These are phyloP conservation scores for Talaromyces adpressus DNA, from an alignment of 495 filamentous ascomycete genomes.

Conservation along the genomic window DNA sequence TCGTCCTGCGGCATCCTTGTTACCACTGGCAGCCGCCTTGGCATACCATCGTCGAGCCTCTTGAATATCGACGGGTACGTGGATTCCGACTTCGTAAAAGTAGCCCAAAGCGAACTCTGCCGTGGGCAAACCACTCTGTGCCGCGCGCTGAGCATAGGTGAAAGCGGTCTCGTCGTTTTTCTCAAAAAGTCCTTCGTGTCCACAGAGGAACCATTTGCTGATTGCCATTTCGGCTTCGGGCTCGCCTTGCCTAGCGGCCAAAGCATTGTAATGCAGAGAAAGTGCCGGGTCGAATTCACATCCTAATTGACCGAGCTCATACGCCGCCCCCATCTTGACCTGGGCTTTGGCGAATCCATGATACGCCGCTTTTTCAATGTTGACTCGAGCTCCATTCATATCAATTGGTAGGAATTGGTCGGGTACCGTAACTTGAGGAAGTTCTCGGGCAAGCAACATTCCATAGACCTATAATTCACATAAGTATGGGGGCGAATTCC, in stretches of 20 bases:
- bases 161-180: conserved; percentile 95
- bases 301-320: conserved; percentile 85
- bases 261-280: conserved; percentile 91
- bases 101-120: conserved; percentile 97
- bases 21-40: conserved; percentile 82
- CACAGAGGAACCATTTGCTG: conserved; percentile 97
- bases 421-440: conserved; percentile 80
- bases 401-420: conserved; percentile 68
- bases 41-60: conserved; percentile 88
- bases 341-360: conserved; percentile 96
- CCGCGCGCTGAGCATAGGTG: conserved; percentile 81
- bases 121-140: conserved; percentile 70
- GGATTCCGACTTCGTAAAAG: conserved; percentile 94
- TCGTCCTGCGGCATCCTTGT: conserved; percentile 76
- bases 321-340: conserved; percentile 93
- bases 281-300: conserved; percentile 92
- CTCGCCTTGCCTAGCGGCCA: conserved; percentile 84
- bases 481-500: not conserved
- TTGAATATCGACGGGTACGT: conserved; percentile 69
- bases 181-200: conserved; percentile 80
- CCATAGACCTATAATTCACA: conserved; percentile 61
- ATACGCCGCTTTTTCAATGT: conserved; percentile 95
- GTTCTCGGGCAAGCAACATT: conserved; percentile 85
- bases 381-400: conserved; percentile 64
- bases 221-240: conserved; percentile 92